These are phyloP conservation scores for Hylodesmum podocarpum DNA, from an alignment of 306 rosid species.

Conservation along the genomic window DNA sequence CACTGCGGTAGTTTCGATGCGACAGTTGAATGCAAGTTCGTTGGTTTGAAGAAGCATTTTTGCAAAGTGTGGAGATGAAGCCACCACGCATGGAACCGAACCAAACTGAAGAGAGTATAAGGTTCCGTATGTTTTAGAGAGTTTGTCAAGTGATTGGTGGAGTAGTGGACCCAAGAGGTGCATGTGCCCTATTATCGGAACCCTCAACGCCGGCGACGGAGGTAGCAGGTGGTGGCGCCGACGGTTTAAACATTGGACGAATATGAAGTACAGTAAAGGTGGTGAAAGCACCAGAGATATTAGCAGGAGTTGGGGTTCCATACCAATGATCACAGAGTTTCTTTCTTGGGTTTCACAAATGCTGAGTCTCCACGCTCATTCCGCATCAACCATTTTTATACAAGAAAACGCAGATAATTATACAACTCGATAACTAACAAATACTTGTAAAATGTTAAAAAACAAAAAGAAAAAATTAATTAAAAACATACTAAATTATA, in stretches of 20 bases:
- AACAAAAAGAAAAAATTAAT: no score
- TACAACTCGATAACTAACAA: no score
- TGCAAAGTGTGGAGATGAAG: conserved; percentile 26
- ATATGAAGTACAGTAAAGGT: background rate
- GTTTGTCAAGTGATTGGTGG: conserved; percentile 38
- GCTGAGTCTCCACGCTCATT: no score
- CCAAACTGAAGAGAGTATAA: conserved; percentile 38
- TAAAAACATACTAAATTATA: no score
- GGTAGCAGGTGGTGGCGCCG: conserved; percentile 1
- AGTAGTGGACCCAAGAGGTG: conserved; percentile 32
- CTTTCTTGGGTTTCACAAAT: no score
- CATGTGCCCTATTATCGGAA: conserved; percentile 37
- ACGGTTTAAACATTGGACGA: background rate
- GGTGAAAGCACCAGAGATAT: background rate
- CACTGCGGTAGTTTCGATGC: background rate
- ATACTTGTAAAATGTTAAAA: no score
- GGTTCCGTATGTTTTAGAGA: conserved; percentile 36
- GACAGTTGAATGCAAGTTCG: conserved; percentile 29
- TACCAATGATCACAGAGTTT: no score
- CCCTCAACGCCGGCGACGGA: conserved; percentile 16
- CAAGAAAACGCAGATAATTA: no score
- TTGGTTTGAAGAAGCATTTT: conserved; percentile 34
- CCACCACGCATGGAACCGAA: conserved; percentile 29
- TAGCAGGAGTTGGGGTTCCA: background rate
- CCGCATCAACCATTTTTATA: no score